These are phyloP conservation scores for Aureobasidium lini DNA, from an alignment of 2,329 filamentous ascomycete species.

Conservation along the genomic window DNA sequence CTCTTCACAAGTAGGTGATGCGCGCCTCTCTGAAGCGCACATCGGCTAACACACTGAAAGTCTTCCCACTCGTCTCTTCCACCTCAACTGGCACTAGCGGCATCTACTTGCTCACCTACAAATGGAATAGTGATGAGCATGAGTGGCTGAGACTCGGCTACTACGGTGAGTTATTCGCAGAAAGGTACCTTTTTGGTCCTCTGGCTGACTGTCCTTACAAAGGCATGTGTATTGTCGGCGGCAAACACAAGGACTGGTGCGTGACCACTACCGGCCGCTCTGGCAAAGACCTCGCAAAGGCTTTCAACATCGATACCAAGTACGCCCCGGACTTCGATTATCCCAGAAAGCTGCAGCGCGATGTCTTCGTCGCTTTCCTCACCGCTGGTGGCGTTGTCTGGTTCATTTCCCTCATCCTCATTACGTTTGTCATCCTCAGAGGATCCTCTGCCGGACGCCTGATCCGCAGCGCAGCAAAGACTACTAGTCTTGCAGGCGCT, in stretches of 20 bases:
- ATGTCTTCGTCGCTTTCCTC: slow-evolving; percentile 16
- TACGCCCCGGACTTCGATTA: slow-evolving; percentile 7
- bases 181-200: neutral
- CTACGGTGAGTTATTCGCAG: slow-evolving; percentile 7
- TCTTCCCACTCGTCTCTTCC: slow-evolving; percentile 15
- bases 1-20: slow-evolving; percentile 14
- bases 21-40: neutral
- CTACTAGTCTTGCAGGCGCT: slow-evolving; percentile 5
- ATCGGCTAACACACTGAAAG: neutral
- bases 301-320: slow-evolving; percentile 6
- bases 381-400: slow-evolving; percentile 17
- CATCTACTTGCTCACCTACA: slow-evolving; percentile 14
- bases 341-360: slow-evolving; percentile 12
- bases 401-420: slow-evolving; percentile 13
- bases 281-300: slow-evolving; percentile 5
- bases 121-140: neutral
- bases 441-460: slow-evolving; percentile 8
- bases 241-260: neutral
- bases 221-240: slow-evolving; percentile 1
- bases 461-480: slow-evolving; percentile 1
- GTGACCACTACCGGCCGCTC: slow-evolving; percentile 11
- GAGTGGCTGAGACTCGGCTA: slow-evolving; percentile 14
- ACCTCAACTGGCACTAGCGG: neutral
- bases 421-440: slow-evolving; percentile 13
- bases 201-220: neutral